phyloP scores from a whole-genome alignment of 352 stramenopile genomes.

The Achlya hypogyna region DNA sequence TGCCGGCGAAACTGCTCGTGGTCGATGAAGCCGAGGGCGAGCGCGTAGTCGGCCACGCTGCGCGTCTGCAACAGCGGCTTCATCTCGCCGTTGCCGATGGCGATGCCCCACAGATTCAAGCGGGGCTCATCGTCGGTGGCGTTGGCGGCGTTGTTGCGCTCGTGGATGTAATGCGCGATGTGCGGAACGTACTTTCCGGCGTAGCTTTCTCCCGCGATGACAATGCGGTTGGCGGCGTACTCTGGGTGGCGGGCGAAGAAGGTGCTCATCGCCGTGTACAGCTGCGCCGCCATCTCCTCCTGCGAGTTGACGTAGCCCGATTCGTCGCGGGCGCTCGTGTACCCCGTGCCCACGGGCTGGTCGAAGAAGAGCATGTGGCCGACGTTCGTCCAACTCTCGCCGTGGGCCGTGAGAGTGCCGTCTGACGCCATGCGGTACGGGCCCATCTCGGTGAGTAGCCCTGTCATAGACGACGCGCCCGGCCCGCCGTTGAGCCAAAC shows the following conservation, averaged over 20 bases:
- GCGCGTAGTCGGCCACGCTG: conserved; percentile 69
- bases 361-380: conserved; percentile 82
- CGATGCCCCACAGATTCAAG: conserved; percentile 81
- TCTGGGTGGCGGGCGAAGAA: conserved; percentile 87
- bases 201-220: conserved; percentile 89
- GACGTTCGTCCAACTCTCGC: conserved; percentile 61
- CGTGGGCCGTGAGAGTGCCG: conserved; percentile 57
- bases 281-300: conserved; percentile 65
- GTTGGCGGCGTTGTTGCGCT: conserved; percentile 37
- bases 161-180: conserved; percentile 92
- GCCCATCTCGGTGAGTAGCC: conserved; percentile 65
- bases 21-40: conserved; percentile 71
- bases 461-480: conserved; percentile 70
- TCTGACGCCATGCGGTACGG: conserved; percentile 61
- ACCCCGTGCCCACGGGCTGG: conserved; percentile 71
- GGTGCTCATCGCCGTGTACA: conserved; percentile 87
- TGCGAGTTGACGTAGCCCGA: conserved; percentile 61
- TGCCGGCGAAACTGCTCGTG: conserved; percentile 71
- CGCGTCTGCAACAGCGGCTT: conserved; percentile 75
- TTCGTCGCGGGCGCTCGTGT: conserved; percentile 61
- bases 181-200: conserved; percentile 95
- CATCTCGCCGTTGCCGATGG: conserved; percentile 86
- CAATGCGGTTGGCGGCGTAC: conserved; percentile 54
- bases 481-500: conserved; percentile 78
- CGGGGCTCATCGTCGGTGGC: conserved; percentile 27